Conservation (phyloP, 2,329 filamentous ascomycete genomes). For the Verruconis gallopava region DNA sequence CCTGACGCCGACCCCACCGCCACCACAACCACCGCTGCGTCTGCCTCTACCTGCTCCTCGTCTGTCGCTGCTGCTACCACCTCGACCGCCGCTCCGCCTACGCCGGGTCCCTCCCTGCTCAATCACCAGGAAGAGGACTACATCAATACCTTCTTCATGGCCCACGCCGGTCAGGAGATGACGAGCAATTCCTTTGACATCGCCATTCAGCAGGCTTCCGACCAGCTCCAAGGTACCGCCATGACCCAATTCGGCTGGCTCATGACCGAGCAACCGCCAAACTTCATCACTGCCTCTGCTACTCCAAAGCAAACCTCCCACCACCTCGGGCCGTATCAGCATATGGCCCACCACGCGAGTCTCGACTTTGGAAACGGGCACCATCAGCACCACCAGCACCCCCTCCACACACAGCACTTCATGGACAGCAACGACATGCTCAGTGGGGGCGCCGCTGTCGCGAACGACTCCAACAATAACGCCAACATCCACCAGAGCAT, state of each 20-base stretch:
- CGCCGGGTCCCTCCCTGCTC: slow-evolving; percentile 7
- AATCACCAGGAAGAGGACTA: slow-evolving; percentile 8
- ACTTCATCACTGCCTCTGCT: slow-evolving; percentile 7
- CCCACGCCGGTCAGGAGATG: slow-evolving; percentile 5
- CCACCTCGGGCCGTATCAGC: slow-evolving; percentile 1
- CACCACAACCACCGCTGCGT: background rate
- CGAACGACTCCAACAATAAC: slow-evolving; percentile 2
- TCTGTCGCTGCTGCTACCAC: slow-evolving; percentile 1
- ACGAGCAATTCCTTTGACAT: background rate
- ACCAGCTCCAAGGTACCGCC: background rate
- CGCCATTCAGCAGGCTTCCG: slow-evolving; percentile 1
- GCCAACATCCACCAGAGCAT: background rate
- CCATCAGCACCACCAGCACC: background rate
- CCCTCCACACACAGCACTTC: background rate
- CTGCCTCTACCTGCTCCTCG: background rate
- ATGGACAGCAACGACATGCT: background rate
- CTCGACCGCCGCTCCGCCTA: background rate
- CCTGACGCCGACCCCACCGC: background rate
- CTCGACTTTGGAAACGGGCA: slow-evolving; percentile 5
- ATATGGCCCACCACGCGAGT: background rate
- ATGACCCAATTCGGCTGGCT: slow-evolving; percentile 2
- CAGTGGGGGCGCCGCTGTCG: background rate
- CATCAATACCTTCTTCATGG: slow-evolving; percentile 8
- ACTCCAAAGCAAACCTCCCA: slow-evolving; percentile 2
- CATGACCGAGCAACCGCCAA: slow-evolving; percentile 6